Evolutionary conservation across 495 filamentous ascomycete species (phyloP), one percentile per base, ranked within the genome.

Genomic region (Penicillium canariense): DNA sequence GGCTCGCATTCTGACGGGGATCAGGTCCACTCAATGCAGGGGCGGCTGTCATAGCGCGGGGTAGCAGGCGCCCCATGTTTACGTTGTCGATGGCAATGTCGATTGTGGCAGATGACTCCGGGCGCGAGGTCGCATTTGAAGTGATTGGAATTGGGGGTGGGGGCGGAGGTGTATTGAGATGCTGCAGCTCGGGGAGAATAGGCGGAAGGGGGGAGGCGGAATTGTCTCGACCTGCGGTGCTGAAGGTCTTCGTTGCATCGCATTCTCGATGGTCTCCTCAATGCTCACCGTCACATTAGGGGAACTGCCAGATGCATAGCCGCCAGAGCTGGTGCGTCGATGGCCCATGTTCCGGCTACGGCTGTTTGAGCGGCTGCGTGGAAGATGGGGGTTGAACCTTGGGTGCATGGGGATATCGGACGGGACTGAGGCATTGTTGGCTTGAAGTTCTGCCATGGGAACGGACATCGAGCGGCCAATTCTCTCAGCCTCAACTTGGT

Each of bases 181-280:
- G 91, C 64, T 91, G 87, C n/a, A 96, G 81, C 58, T 96, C 88
- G 46, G 85, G 84, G 34, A 96, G 76, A 27, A 96, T 80, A 10
- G 84, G 84, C 10, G 87, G 84, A 36, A 64, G 79, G 81, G 79
- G 26, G 76, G 87, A 1, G 84, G 84, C 0, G 88, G 76, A 31
- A 92, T 79, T n/a, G 80, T 77, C 17, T 86, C 84, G 22, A 60
- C 46, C 43, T 69, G 23, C 76, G 82, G 43, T 55, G 59, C 59
- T 48, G 28, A 43, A 34, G 61, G 50, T 62, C 49, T 59, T 67
- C 48, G 68, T 69, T 55, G 77, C 71, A 68, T 80, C 66, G 63
- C 61, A 9, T 69, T 59, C 36, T 72, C 70, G 27, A 90, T 73
- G 1, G 82, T 82, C 63, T 87, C 85, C 60, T 89, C 85, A 53